Evolutionary conservation across 2,329 filamentous ascomycete species (phyloP).

Genomic region (Curvularia sp.): DNA sequence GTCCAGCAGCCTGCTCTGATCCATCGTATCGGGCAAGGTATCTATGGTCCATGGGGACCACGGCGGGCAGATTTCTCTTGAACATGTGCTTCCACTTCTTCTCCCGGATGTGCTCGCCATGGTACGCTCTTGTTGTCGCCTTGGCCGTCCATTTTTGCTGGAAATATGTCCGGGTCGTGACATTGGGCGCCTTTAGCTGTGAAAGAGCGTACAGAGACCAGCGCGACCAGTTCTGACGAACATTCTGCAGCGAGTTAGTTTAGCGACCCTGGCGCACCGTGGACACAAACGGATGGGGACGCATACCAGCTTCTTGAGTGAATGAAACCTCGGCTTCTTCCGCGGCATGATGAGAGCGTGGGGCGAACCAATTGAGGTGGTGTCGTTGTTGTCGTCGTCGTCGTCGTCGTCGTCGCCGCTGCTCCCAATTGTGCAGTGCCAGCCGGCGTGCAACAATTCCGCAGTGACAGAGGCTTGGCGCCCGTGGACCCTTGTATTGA

Average conservation of each 20-base stretch:
- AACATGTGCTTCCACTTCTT: conserved; percentile 96
- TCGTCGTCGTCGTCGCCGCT: conserved; percentile 13
- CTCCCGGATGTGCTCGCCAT: conserved; percentile 93
- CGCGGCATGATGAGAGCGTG: conserved; percentile 49
- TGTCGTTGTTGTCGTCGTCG: conserved; percentile 6
- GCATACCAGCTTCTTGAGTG: conserved; percentile 70
- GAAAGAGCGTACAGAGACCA: conserved; percentile 92
- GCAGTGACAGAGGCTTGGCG: conserved; percentile 1
- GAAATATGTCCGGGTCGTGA: conserved; percentile 73
- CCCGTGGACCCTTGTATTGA: conserved; percentile 16
- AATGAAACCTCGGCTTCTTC: conserved; percentile 67
- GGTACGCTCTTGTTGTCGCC: conserved; percentile 81
- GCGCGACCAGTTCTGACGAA: conserved; percentile 97
- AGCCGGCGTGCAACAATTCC: conserved; percentile 15
- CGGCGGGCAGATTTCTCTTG: conserved; percentile 77
- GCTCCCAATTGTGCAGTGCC: conserved; percentile 11
- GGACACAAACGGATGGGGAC: background rate
- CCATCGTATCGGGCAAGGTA: conserved; percentile 85
- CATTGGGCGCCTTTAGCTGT: conserved; percentile 58
- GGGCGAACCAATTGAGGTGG: conserved; percentile 14
- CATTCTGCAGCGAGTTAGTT: conserved; percentile 67
- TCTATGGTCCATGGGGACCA: conserved; percentile 81
- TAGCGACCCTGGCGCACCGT: background rate
- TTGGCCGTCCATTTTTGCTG: conserved; percentile 99
- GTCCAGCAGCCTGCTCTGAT: conserved; percentile 79